These are phyloP conservation scores for Hymenoscyphus fraxineus DNA, from an alignment of 2,329 filamentous ascomycete genomes.

Conservation along the genomic window DNA sequence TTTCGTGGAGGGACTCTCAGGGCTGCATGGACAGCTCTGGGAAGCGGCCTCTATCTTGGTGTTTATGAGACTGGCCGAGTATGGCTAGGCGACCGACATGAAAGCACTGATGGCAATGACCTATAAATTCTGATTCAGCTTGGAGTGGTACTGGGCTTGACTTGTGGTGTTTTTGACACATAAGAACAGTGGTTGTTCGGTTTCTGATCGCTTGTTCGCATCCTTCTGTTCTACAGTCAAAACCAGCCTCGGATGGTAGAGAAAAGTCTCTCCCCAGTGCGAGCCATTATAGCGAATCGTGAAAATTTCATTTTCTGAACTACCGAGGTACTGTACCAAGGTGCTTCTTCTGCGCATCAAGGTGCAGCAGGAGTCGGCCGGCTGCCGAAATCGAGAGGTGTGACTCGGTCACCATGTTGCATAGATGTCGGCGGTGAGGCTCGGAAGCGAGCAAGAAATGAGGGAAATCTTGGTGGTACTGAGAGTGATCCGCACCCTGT, in stretches of 20 bases:
- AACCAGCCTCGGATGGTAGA: not conserved
- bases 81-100: conserved; percentile 44
- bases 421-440: not conserved
- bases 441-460: not conserved
- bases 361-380: not conserved
- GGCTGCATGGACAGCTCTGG: conserved; percentile 72
- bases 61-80: conserved; percentile 78
- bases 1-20: conserved; percentile 74
- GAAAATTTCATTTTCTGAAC: not conserved
- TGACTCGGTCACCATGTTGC: not conserved
- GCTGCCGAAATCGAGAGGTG: not conserved
- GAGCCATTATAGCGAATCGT: not conserved
- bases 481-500: not conserved
- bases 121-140: not conserved
- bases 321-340: not conserved
- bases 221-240: not conserved
- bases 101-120: not conserved
- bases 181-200: not conserved
- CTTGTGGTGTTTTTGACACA: not conserved
- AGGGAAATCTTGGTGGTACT: not conserved
- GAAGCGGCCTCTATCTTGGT: conserved; percentile 79
- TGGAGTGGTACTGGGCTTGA: not conserved
- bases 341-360: not conserved
- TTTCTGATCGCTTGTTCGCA: not conserved
- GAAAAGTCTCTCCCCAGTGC: not conserved